Base-by-base conservation (phyloP, 2,329 filamentous ascomycete species). In the Chalaropsis ovoidea region DNA sequence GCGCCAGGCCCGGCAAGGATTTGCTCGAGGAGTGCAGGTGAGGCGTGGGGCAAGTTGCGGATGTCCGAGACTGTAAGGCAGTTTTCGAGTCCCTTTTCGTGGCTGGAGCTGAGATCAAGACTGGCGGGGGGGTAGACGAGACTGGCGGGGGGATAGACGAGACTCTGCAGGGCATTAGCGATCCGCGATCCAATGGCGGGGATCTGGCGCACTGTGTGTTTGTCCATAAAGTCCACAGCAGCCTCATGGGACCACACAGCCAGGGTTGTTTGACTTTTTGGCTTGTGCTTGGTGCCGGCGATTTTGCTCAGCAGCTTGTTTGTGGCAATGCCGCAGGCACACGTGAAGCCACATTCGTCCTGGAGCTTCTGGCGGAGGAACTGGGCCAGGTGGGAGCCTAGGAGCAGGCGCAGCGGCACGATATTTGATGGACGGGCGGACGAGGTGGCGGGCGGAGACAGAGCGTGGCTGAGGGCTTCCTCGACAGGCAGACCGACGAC, bases 261-360 rank as follows among this genome's bases (percentile, higher is more conserved):
- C 7, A 97, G 77, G 0, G 89, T 90, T 0, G 93, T 97, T 74
- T 97, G 94, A 68, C 84, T 87, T 67, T 86, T 86, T 0, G 93
- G 93, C 76, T 97, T 97, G 73, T 96, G 85, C 67, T 87, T 78
- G 73, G 85, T 88, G 13, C 93, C 93, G 10, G 86, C 89, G 15
- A 97, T 80, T 74, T 97, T 97, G 67, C 89, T 85, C 11, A 96
- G 79, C 4, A 93, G 75, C 74, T 97, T 97, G 71, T 87, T 93
- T 0, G 90, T 95, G 1, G 91, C 87, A 24, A 97, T 85, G 3
- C 93, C 93, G 52, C 89, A 91, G 0, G 92, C 93, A 35, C 88
- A 88, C 0, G 91, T 96, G 75, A 93, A 96, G 1, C 90, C 90
- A 71, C 86, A 87, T 58, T 90, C 80, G 58, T 85, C 78, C 71